Evolutionary conservation across 2,329 filamentous ascomycete species (phyloP).

Genomic region (Aspergillus tubingensis): DNA sequence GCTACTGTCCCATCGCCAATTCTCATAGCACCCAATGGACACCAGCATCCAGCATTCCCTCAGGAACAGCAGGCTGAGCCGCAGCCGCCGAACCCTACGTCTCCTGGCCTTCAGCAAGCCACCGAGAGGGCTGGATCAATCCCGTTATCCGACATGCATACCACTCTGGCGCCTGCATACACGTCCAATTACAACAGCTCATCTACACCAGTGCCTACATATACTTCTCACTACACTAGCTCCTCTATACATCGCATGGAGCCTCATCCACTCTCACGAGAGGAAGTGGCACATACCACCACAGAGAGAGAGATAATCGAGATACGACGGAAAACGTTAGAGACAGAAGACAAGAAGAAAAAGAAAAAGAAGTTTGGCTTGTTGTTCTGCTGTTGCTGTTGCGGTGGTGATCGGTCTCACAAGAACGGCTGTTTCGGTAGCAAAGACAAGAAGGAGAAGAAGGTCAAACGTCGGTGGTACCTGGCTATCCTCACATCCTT

Average conservation of each 20-base stretch:
- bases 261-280: constrained; percentile 25
- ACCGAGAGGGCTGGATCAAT: constrained; percentile 66
- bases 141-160: constrained; percentile 60
- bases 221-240: constrained; percentile 33
- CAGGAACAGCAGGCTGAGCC: constrained; percentile 47
- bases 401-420: constrained; percentile 60
- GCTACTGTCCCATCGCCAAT: constrained; percentile 51
- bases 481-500: constrained; percentile 55
- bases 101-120: constrained; percentile 62
- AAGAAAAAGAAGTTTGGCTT: constrained; percentile 51
- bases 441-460: constrained; percentile 62
- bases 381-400: constrained; percentile 61
- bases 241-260: constrained; percentile 27
- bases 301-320: constrained; percentile 43
- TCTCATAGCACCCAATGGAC: constrained; percentile 52
- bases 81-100: constrained; percentile 62
- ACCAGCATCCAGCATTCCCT: constrained; percentile 59
- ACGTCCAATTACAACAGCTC: constrained; percentile 31
- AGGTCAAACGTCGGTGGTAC: constrained; percentile 64
- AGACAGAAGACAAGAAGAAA: constrained; percentile 65
- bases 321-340: constrained; percentile 58
- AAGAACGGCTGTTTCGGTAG: constrained; percentile 67
- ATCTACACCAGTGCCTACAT: constrained; percentile 34
- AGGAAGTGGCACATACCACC: constrained; percentile 26
- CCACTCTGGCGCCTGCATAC: constrained; percentile 36